Conservation (phyloP, 1,139 yeast species). For the Zygosaccharomyces sapae region DNA sequence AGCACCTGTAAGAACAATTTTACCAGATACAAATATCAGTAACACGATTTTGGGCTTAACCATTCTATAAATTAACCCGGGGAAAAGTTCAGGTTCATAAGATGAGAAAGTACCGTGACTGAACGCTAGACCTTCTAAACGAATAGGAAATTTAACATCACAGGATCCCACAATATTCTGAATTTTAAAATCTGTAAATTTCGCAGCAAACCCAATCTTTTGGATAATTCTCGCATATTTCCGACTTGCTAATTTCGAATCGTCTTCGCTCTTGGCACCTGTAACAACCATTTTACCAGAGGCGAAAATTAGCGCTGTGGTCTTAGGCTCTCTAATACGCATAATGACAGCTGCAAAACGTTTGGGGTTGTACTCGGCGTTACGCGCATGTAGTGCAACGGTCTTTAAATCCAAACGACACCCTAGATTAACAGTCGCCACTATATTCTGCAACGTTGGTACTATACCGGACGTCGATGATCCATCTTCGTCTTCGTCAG, state of each 20-base stretch:
- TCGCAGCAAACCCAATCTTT: slow-evolving; percentile 93
- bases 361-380: slow-evolving; percentile 95
- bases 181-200: slow-evolving; percentile 93
- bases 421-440: slow-evolving; percentile 95
- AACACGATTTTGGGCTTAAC: slow-evolving; percentile 97
- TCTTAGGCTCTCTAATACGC: slow-evolving; percentile 99
- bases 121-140: slow-evolving; percentile 95
- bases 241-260: slow-evolving; percentile 92
- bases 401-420: slow-evolving; percentile 94
- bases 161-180: slow-evolving; percentile 98
- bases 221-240: slow-evolving; percentile 97
- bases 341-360: slow-evolving; percentile 99
- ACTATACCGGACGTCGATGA: slow-evolving; percentile 88
- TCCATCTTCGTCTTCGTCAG: slow-evolving; percentile 40
- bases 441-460: slow-evolving; percentile 94
- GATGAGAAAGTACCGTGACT: slow-evolving; percentile 99
- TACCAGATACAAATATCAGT: slow-evolving; percentile 93
- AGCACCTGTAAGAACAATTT: slow-evolving; percentile 97
- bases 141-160: slow-evolving; percentile 96
- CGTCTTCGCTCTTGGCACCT: slow-evolving; percentile 98
- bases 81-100: slow-evolving; percentile 96
- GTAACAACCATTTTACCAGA: slow-evolving; percentile 99
- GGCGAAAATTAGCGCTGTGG: slow-evolving; percentile 96
- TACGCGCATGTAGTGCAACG: slow-evolving; percentile 97
- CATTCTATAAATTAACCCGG: slow-evolving; percentile 98